Conservation (phyloP, 306 rosid species). For the Trifolium dubium region DNA sequence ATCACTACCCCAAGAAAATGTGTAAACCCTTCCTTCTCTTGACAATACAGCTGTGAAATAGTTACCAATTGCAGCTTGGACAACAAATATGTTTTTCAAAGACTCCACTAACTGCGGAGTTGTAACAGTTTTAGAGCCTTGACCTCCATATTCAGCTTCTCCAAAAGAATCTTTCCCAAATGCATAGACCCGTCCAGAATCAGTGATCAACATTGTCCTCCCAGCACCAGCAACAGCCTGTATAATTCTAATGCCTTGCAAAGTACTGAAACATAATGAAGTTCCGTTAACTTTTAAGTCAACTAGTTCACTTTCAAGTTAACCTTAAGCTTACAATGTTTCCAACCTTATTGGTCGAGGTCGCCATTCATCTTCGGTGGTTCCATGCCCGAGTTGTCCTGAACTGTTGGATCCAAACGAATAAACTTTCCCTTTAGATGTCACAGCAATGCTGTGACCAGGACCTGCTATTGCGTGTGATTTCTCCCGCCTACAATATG, state of each 20-base stretch:
- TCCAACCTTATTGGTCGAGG: conserved; percentile 85
- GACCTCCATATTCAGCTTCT: conserved; percentile 73
- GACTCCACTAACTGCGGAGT: conserved; percentile 82
- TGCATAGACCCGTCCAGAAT: conserved; percentile 81
- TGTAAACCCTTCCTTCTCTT: conserved; percentile 90
- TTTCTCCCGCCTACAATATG: conserved; percentile 88
- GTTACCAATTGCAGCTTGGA: conserved; percentile 95
- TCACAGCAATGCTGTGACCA: conserved; percentile 92
- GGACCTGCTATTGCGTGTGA: conserved; percentile 97
- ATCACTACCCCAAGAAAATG: conserved; percentile 92
- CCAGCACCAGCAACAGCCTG: conserved; percentile 94
- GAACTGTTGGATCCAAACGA: conserved; percentile 88
- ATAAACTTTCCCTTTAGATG: conserved; percentile 79
- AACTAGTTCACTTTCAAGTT: conserved; percentile 48
- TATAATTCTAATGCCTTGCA: conserved; percentile 86
- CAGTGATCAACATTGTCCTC: conserved; percentile 92
- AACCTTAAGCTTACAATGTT: conserved; percentile 43
- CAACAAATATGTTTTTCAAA: conserved; percentile 81
- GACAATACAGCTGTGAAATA: conserved; percentile 93
- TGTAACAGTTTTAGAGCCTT: conserved; percentile 59
- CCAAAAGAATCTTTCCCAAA: conserved; percentile 91
- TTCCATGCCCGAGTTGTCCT: conserved; percentile 96
- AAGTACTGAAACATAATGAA: conserved; percentile 73
- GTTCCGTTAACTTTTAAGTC: conserved; percentile 55
- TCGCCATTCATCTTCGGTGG: conserved; percentile 72